Conservation (phyloP, 352 stramenopile species). For the Globisporangium carolinianum region DNA sequence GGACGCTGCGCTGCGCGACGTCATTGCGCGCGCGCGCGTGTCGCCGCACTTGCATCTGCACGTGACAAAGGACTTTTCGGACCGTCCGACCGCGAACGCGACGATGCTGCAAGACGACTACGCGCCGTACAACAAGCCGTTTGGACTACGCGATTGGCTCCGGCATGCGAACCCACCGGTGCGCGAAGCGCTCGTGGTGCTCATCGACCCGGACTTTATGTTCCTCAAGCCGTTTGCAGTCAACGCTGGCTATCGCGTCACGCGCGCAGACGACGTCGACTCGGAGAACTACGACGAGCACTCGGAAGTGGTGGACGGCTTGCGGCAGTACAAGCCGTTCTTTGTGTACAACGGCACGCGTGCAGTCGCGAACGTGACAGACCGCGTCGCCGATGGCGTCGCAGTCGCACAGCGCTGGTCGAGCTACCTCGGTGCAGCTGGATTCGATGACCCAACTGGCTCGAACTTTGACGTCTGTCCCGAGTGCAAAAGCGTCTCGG, state of each 20-base stretch:
- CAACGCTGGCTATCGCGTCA: conserved; percentile 55
- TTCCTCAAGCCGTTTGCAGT: conserved; percentile 61
- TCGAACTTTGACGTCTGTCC: conserved; percentile 36
- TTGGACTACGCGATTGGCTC: conserved; percentile 70
- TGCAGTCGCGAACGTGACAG: conserved; percentile 22
- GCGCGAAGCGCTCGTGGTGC: conserved; percentile 39
- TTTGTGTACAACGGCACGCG: conserved; percentile 68
- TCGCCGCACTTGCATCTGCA: conserved; percentile 48
- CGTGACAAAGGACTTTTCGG: conserved; percentile 45
- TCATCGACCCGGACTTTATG: conserved; percentile 69
- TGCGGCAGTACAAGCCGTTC: conserved; percentile 77
- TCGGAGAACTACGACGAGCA: conserved; percentile 53
- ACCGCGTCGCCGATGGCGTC: conserved; percentile 33
- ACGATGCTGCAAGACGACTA: conserved; percentile 31
- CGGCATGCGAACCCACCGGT: conserved; percentile 54
- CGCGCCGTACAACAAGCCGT: conserved; percentile 60
- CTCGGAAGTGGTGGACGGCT: conserved; percentile 57
- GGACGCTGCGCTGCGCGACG: conserved; percentile 19
- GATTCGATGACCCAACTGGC: conserved; percentile 25
- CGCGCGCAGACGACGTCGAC: conserved; percentile 37
- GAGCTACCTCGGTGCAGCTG: conserved; percentile 22
- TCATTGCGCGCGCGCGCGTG: neutral
- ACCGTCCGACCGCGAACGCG: conserved; percentile 13
- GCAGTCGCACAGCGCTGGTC: conserved; percentile 53
- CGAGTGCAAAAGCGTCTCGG: conserved; percentile 36